Evolutionary conservation across 441 rosid genomes (phyloP), one percentile per base, ranked within the genome.

Genomic region (Eugenia klotzschiana): DNA sequence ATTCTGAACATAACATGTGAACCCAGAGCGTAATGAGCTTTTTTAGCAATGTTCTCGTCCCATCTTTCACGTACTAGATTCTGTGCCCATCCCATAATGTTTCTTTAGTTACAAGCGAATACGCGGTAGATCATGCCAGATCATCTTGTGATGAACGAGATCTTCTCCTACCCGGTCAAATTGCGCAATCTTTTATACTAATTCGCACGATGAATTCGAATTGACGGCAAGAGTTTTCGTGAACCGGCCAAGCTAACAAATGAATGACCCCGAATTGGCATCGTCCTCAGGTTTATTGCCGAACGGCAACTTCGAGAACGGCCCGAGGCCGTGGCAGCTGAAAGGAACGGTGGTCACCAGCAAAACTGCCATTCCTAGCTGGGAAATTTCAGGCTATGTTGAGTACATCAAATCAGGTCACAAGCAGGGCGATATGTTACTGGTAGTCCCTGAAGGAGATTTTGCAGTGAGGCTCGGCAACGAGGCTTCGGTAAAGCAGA

Each of bases 351-450:
- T 90, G n/a, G 84, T 95, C 51, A 86, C 84, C 20, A 83, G 83
- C 80, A 86, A 88, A 56, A 88, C 84, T 15, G 95, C 94, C 10
- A 90, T 94, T 43, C 98, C 96, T 1, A 79, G 86, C 81, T 93
- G 98, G 96, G 91, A 88, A 79, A 89, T 90, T 15, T 87, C 94
- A 4, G 98, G 98, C 82, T 88, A 79, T 25, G 94, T 92, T 1
- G 98, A 95, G 91, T 95, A 90, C 93, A 94, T 94, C 27, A 90
- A 90, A 87, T 91, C 95, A 14, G 98, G 98, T 16, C 95, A 95
- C 14, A 92, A 88, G 83, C 98, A 95, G 88, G 94, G 92, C 0
- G 96, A 95, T 86, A 94, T 94, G 98, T 50, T 95, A 50, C 89
- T 95, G 4, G 85, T 92, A 11, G 98, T 95, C 2, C 98, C 98